These are phyloP conservation scores for Meredithiella fracta DNA, from an alignment of 2,329 filamentous ascomycete genomes.

Conservation along the genomic window DNA sequence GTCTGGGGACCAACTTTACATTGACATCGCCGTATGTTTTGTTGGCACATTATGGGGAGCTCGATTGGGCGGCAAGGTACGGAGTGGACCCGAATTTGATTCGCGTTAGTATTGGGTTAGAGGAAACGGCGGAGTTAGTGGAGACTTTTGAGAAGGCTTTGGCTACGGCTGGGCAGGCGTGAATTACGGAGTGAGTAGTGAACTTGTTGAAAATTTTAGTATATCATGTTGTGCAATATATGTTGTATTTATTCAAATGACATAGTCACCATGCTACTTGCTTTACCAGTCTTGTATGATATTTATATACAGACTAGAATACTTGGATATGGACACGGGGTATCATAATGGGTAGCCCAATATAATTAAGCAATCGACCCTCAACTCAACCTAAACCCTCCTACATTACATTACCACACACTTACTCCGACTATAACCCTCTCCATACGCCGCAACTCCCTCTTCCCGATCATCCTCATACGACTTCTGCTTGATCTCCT, in stretches of 20 bases:
- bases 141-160: slow-evolving; percentile 53
- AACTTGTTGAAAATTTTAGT: no score
- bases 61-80: slow-evolving; percentile 75
- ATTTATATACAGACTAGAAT: not conserved
- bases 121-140: slow-evolving; percentile 53
- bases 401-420: slow-evolving; percentile 43
- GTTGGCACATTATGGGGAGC: slow-evolving; percentile 75
- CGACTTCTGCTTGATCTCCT: slow-evolving; percentile 50
- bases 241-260: no score
- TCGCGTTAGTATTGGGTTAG: slow-evolving; percentile 76
- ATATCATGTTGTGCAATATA: no score
- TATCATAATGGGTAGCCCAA: not conserved
- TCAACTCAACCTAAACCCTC: not conserved
- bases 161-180: slow-evolving; percentile 25
- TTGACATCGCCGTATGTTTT: slow-evolving; percentile 81
- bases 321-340: not conserved
- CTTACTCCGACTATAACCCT: slow-evolving; percentile 41
- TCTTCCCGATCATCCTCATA: slow-evolving; percentile 58
- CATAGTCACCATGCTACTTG: no score
- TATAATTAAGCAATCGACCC: not conserved
- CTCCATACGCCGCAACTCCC: slow-evolving; percentile 56
- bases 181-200: not conserved
- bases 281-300: no score
- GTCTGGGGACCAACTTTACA: slow-evolving; percentile 92
- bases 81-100: slow-evolving; percentile 70